phyloP scores from a whole-genome alignment of 2,329 filamentous ascomycete genomes.

The Coniochaeta sp. region DNA sequence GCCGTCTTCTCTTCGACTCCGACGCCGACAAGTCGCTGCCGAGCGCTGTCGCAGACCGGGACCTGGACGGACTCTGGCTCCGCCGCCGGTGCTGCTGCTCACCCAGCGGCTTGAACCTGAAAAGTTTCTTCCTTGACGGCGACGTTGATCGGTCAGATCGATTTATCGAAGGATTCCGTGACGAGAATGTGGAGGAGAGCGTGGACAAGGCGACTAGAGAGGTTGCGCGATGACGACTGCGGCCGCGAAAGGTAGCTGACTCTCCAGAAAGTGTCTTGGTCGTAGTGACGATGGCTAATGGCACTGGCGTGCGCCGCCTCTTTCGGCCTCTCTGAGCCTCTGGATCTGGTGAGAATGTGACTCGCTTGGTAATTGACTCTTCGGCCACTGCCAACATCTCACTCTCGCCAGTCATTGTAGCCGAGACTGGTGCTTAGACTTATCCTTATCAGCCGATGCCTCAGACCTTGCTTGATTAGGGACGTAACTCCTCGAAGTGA shows the following conservation, averaged over 20 bases:
- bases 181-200: slow-evolving; percentile 16
- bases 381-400: background rate
- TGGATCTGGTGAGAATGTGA: slow-evolving; percentile 18
- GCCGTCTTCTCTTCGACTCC: slow-evolving; percentile 11
- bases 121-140: slow-evolving; percentile 20
- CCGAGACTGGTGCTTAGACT: background rate
- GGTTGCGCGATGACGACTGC: slow-evolving; percentile 29
- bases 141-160: slow-evolving; percentile 18
- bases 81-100: slow-evolving; percentile 19
- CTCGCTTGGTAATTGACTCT: background rate
- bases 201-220: slow-evolving; percentile 20
- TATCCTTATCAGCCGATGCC: background rate
- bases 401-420: background rate
- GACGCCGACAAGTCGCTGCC: background rate
- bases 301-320: slow-evolving; percentile 23
- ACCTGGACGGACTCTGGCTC: slow-evolving; percentile 29
- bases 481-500: background rate
- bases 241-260: slow-evolving; percentile 31
- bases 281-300: slow-evolving; percentile 14
- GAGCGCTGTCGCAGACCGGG: slow-evolving; percentile 13
- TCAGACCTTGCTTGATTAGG: background rate
- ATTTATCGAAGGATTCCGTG: slow-evolving; percentile 12
- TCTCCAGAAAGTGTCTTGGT: slow-evolving; percentile 24
- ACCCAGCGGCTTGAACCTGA: slow-evolving; percentile 20
- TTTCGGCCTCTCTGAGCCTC: slow-evolving; percentile 26